Evolutionary conservation across 352 stramenopile genomes (phyloP).

Genomic region (Pythium coloratum): DNA sequence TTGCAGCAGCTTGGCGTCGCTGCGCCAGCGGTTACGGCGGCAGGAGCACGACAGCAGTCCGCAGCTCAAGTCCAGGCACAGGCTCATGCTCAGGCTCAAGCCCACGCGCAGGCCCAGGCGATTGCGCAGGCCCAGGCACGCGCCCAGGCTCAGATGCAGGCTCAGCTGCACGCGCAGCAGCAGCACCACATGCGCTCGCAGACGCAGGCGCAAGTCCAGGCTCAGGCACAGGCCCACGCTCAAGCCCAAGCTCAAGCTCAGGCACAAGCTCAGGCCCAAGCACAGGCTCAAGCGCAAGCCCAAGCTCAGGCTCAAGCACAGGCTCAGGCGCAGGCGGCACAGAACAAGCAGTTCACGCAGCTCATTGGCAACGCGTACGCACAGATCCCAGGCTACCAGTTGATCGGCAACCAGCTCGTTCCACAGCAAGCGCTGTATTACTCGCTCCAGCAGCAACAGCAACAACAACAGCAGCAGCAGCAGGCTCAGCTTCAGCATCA

Average conservation of each 20-base stretch:
- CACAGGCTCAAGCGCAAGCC: constrained; percentile 31
- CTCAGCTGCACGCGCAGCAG: constrained; percentile 36
- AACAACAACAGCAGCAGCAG: constrained; percentile 26
- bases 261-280: constrained; percentile 40
- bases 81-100: constrained; percentile 43
- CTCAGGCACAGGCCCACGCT: constrained; percentile 36
- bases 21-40: not conserved
- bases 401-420: constrained; percentile 64
- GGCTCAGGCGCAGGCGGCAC: constrained; percentile 34
- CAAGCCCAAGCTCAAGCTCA: constrained; percentile 31
- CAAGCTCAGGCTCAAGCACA: constrained; percentile 48
- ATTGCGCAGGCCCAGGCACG: constrained; percentile 46
- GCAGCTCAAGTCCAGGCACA: constrained; percentile 17
- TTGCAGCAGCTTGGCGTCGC: constrained; percentile 54
- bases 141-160: constrained; percentile 30
- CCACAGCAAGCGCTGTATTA: constrained; percentile 65
- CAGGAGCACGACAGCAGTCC: constrained; percentile 36
- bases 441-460: constrained; percentile 36
- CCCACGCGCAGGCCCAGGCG: constrained; percentile 51
- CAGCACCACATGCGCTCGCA: constrained; percentile 58
- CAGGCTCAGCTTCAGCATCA: constrained; percentile 35
- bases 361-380: constrained; percentile 52
- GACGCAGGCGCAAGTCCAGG: constrained; percentile 30
- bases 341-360: constrained; percentile 70
- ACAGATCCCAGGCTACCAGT: constrained; percentile 56